Conservation (phyloP, 1,284 basidiomycete species). For the Pascua guehoae region DNA sequence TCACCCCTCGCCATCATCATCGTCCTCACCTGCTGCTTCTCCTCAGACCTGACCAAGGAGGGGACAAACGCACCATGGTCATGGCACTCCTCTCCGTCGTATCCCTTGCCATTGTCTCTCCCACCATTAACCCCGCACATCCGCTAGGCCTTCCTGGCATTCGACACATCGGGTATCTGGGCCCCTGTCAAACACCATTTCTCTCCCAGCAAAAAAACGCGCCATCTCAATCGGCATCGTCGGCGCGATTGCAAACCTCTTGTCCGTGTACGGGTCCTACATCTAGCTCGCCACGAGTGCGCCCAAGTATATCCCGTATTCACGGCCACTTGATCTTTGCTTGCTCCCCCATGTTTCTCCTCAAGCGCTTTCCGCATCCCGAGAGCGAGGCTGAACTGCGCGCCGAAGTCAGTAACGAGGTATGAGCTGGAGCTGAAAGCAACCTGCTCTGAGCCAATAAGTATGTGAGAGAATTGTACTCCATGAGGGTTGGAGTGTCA, state of each 20-base stretch:
- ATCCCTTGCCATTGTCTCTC: slow-evolving; percentile 1
- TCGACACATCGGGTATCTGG: slow-evolving; percentile 24
- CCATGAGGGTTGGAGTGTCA: too few species aligned
- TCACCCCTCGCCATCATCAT: slow-evolving; percentile 19
- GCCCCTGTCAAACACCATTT: slow-evolving; percentile 16
- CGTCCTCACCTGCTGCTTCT: slow-evolving; percentile 15
- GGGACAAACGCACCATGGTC: slow-evolving; percentile 15
- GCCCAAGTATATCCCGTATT: slow-evolving; percentile 21
- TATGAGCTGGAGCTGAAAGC: too few species aligned
- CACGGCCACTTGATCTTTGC: slow-evolving; percentile 26
- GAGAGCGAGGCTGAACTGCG: too few species aligned
- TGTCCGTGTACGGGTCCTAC: slow-evolving; percentile 22
- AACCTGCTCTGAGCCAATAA: too few species aligned
- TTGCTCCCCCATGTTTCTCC: slow-evolving; percentile 3
- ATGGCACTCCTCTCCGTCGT: slow-evolving; percentile 12
- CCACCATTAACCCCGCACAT: slow-evolving; percentile 11
- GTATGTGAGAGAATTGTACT: too few species aligned
- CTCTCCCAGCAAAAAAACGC: slow-evolving; percentile 17
- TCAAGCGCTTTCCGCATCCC: too few species aligned
- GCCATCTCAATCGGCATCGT: slow-evolving; percentile 23
- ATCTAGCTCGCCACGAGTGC: slow-evolving; percentile 21
- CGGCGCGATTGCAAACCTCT: slow-evolving; percentile 14
- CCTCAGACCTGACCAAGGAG: slow-evolving; percentile 18
- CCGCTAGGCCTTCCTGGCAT: slow-evolving; percentile 24
- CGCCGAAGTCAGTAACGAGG: too few species aligned